phyloP scores from a whole-genome alignment of 257 asterid genomes.

The Lithospermum erythrorhizon region DNA sequence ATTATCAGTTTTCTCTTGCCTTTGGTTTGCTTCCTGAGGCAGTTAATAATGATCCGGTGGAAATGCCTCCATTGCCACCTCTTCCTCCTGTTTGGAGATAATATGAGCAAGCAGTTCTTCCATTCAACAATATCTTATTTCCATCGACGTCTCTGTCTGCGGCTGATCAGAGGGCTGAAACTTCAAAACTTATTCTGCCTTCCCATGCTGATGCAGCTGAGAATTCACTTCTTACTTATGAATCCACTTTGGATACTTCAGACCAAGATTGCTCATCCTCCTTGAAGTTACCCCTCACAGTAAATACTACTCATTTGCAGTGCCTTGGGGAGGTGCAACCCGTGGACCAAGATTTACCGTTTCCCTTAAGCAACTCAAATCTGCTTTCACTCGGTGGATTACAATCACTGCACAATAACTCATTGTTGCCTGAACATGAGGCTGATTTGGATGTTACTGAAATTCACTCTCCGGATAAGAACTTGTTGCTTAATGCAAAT shows the following conservation, averaged over 20 bases:
- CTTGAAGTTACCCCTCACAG: background rate
- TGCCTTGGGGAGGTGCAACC: too few relatives aligned
- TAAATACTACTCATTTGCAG: too few relatives aligned
- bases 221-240: conserved; percentile 10
- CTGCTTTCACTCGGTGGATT: background rate
- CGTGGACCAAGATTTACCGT: too few relatives aligned
- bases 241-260: background rate
- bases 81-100: conserved; percentile 46
- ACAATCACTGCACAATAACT: background rate
- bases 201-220: conserved; percentile 8
- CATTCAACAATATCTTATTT: conserved; percentile 2
- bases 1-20: conserved; percentile 23
- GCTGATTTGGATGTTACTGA: background rate
- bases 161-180: conserved; percentile 10
- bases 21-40: conserved; percentile 21
- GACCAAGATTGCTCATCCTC: conserved; percentile 9
- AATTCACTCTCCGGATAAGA: background rate
- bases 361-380: background rate
- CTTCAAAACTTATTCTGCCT: background rate
- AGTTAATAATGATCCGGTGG: conserved; percentile 27
- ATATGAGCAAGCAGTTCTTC: conserved; percentile 19
- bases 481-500: conserved; percentile 11
- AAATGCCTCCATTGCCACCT: conserved; percentile 80
- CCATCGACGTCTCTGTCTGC: conserved; percentile 9
- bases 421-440: too few relatives aligned